Conservation (phyloP, 345 rosid genomes). For the Lepidium sativum region DNA sequence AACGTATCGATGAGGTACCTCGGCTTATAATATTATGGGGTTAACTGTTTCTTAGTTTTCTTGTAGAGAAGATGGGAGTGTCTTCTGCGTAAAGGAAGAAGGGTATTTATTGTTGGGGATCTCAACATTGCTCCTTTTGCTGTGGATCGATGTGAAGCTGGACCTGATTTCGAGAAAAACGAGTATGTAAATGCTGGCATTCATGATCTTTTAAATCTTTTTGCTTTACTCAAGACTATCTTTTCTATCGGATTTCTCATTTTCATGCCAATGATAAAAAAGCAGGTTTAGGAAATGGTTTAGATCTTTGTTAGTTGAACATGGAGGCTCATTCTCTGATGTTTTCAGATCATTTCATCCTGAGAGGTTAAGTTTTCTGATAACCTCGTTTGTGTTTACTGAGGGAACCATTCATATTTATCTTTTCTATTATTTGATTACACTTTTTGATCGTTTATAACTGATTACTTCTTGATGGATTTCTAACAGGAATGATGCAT, state of each 20-base stretch:
- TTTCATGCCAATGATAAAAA: background rate
- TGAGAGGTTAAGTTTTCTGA: conserved; percentile 40
- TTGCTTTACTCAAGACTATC: background rate
- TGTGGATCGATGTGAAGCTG: conserved; percentile 79
- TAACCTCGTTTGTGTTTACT: background rate
- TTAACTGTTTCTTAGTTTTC: conserved; percentile 16
- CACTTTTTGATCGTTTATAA: background rate
- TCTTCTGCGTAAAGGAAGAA: conserved; percentile 49
- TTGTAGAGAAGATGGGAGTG: conserved; percentile 93
- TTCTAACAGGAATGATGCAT: conserved; percentile 65
- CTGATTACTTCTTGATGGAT: background rate
- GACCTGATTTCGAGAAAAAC: conserved; percentile 75
- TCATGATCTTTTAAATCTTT: background rate
- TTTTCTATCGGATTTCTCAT: background rate
- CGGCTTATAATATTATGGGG: background rate
- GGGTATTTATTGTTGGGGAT: conserved; percentile 79
- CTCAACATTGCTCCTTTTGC: conserved; percentile 85
- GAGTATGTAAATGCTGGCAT: conserved; percentile 38
- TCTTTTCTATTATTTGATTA: background rate
- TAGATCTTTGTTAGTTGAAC: conserved; percentile 62
- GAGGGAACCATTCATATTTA: background rate
- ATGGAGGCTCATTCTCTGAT: conserved; percentile 70
- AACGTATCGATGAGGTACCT: background rate
- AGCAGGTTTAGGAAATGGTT: conserved; percentile 82
- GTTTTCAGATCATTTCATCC: conserved; percentile 83